These are phyloP conservation scores for Coemansia sp. DNA, from an alignment of 192 early-diverging fungal species.

Conservation along the genomic window DNA sequence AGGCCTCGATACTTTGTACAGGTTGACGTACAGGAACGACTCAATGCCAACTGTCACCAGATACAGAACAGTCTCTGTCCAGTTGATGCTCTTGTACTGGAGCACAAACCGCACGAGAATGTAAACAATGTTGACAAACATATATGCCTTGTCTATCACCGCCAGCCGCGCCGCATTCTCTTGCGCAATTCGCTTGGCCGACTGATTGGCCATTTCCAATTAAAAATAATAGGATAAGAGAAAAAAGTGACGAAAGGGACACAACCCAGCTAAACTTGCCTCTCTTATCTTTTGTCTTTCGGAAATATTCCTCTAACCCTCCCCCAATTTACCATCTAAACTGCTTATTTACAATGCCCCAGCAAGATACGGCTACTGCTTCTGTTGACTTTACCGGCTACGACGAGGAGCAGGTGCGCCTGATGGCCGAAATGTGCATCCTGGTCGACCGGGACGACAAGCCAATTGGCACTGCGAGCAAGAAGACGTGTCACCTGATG, in stretches of 20 bases:
- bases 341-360: conserved; percentile 5
- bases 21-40: conserved; percentile 10
- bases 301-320: too few relatives aligned
- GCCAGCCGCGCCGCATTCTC: conserved; percentile 39
- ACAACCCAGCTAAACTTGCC: background rate
- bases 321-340: background rate
- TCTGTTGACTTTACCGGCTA: conserved; percentile 58
- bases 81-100: conserved; percentile 39
- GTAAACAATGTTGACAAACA: conserved; percentile 33
- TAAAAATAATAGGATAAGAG: background rate
- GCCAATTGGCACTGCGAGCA: conserved; percentile 78
- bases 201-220: conserved; percentile 41
- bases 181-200: conserved; percentile 44
- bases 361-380: background rate
- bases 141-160: conserved; percentile 14
- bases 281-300: background rate
- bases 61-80: conserved; percentile 21
- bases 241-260: background rate
- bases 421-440: conserved; percentile 99
- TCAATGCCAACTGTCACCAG: conserved; percentile 20
- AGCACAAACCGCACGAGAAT: conserved; percentile 23
- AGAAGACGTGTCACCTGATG: conserved; percentile 97
- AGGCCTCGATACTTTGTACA: conserved; percentile 24
- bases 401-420: conserved; percentile 81
- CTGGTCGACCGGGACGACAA: conserved; percentile 84